Percentiles rank a stretch among this genome's conserved stretches.
phyloP scores from a whole-genome alignment of 805 yeast species.

The Schizosaccharomyces osmophilus region DNA sequence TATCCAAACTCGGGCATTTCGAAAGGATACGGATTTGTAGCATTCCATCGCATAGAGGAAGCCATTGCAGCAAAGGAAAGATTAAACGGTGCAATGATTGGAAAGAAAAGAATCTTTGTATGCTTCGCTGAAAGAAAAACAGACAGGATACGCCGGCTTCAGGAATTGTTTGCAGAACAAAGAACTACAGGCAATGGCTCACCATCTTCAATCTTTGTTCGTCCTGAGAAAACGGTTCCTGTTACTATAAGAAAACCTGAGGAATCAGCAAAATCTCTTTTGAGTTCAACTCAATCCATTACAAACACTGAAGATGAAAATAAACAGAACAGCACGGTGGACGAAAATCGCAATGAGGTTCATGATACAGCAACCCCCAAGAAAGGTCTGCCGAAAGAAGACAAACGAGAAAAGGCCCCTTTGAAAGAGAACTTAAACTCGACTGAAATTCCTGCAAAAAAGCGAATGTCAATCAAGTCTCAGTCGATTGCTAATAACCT shows the following conservation, averaged over 20 bases:
- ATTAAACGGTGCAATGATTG: constrained; percentile 5
- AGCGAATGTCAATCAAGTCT: neutral
- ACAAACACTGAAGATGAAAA: too few species aligned
- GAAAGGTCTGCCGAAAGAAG: too few species aligned
- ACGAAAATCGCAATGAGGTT: too few species aligned
- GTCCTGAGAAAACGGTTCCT: neutral
- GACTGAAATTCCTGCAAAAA: neutral
- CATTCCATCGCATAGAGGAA: constrained; percentile 5
- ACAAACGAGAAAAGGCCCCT: too few species aligned
- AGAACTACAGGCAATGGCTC: neutral
- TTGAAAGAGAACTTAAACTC: too few species aligned
- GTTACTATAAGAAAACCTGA: neutral
- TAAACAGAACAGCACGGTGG: too few species aligned
- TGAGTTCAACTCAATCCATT: neutral
- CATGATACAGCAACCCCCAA: too few species aligned
- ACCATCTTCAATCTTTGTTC: neutral
- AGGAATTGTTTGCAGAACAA: neutral
- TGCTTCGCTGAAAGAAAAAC: constrained; percentile 5
- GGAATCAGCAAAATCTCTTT: neutral
- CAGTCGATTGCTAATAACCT: neutral
- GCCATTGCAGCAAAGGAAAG: constrained; percentile 4
- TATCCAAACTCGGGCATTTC: constrained; percentile 3
- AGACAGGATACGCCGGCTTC: neutral
- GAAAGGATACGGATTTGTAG: constrained; percentile 7
- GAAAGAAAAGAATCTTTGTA: constrained; percentile 5